Base-by-base conservation (phyloP, 176 grass and related monocot species). In the Phoenix roebelenii region DNA sequence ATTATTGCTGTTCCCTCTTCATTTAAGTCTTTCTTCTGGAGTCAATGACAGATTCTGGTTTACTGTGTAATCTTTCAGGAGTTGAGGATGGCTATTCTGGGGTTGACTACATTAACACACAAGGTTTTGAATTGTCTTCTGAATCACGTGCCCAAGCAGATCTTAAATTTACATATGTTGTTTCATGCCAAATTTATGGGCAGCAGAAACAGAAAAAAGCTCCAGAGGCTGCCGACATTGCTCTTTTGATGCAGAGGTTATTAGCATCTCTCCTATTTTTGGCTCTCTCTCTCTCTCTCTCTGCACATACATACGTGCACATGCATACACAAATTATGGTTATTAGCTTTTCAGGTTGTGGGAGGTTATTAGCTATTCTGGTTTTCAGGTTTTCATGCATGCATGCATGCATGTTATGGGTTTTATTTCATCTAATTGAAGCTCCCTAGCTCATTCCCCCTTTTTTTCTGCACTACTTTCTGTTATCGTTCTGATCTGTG, bases 181-280 rank as follows among this genome's bases (percentile, higher is more conserved):
- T 97, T 70, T 97, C 92, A 53, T 97, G 92, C 68, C 92, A 97
- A 84, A 97, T 97, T 77, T 97, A 97, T 71, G 92, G 92, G 69
- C 81, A 88, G 25, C 92, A 97, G 81, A 97, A 97, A 50, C 87
- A 97, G 75, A 97, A 72, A 67, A 87, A 85, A 55, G 76, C 82
- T 67, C 81, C 54, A 72, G 87, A 97, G 68, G 87, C 92, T 65
- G 77, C 78, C 26, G 92, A 97, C 82, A 91, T 97, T 80, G 80
- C 84, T 61, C 84, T 97, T 52, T 70, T 97, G 60, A 66, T 97
- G 76, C 92, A 97, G 55, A 97, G 87, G 92, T 91, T 66, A 28
- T 24, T 68, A 44, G 35, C 35, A 44, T 44, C 35, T 12, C 7
- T 39, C 7, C 80, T 9, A 15, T 23, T 50, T 32, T 53, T 52